Evolutionary conservation across 139 green algal species (phyloP).

Genomic region (Chlorella sp.): DNA sequence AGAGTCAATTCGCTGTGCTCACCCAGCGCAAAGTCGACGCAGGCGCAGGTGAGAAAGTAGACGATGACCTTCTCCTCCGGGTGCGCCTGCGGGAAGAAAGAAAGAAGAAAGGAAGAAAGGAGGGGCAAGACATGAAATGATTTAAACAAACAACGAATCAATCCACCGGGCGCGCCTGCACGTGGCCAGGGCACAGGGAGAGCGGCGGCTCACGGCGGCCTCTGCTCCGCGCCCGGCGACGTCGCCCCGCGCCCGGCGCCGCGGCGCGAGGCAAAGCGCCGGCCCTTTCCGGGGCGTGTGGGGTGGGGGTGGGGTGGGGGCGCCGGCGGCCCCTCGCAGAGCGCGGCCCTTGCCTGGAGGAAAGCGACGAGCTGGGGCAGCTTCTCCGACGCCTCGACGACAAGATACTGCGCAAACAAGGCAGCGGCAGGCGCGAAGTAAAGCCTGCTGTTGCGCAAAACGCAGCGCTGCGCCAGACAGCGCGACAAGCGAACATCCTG

Average conservation of each 20-base stretch:
- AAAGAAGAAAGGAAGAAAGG: background rate
- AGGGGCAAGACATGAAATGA: background rate
- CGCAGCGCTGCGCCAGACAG: no score
- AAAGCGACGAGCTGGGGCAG: constrained; percentile 68
- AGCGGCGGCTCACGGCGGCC: no score
- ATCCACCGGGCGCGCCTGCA: no score
- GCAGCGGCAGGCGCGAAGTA: background rate
- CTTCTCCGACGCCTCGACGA: constrained; percentile 72
- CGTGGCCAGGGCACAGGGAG: no score
- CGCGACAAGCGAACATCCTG: no score
- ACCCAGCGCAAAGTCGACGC: constrained; percentile 69
- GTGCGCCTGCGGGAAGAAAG: constrained; percentile 47
- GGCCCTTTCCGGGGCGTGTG: no score
- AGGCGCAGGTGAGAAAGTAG: constrained; percentile 95
- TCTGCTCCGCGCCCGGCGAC: no score
- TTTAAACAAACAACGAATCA: no score
- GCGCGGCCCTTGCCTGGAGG: constrained; percentile 37
- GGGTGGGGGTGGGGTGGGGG: no score
- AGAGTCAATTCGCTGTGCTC: background rate
- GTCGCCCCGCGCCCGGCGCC: no score
- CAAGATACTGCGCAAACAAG: constrained; percentile 57
- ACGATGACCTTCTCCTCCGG: constrained; percentile 84
- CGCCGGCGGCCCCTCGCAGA: no score
- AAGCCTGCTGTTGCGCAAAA: background rate
- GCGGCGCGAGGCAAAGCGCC: no score